Evolutionary conservation across 1,139 yeast genomes (phyloP).

Genomic region (Hemisphaericaspora subhashii): DNA sequence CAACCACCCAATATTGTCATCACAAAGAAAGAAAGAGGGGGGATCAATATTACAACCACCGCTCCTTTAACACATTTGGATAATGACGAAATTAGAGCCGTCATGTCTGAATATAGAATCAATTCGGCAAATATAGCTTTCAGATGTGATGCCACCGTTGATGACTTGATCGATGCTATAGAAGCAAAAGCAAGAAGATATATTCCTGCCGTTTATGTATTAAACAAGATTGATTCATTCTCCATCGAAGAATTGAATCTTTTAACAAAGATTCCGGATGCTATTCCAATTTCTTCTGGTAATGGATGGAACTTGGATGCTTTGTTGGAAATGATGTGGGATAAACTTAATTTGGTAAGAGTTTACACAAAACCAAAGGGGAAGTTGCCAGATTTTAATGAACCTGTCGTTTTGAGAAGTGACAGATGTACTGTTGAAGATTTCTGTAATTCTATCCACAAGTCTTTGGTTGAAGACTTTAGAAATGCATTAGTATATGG

Average conservation of each 20-base stretch:
- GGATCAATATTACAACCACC: conserved; percentile 88
- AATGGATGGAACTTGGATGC: conserved; percentile 97
- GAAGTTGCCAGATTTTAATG: conserved; percentile 84
- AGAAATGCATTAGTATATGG: conserved; percentile 91
- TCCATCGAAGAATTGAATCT: conserved; percentile 91
- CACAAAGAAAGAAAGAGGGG: conserved; percentile 93
- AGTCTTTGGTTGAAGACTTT: conserved; percentile 88
- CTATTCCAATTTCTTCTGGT: conserved; percentile 95
- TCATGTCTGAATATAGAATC: conserved; percentile 90
- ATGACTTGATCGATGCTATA: conserved; percentile 89
- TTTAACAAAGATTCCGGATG: conserved; percentile 88
- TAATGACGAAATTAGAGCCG: conserved; percentile 91
- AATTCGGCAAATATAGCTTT: conserved; percentile 97
- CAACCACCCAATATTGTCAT: conserved; percentile 89
- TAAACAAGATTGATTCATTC: conserved; percentile 93
- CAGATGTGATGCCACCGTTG: conserved; percentile 96
- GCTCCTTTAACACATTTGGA: conserved; percentile 90
- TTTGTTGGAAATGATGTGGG: conserved; percentile 93
- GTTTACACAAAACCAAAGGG: conserved; percentile 98
- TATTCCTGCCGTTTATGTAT: conserved; percentile 90
- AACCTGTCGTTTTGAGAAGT: conserved; percentile 87
- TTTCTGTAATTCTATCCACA: conserved; percentile 95
- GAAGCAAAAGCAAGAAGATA: conserved; percentile 89
- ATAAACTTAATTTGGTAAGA: conserved; percentile 80
- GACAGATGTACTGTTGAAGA: conserved; percentile 88